Evolutionary conservation across 2,329 filamentous ascomycete genomes (phyloP).

Genomic region (Xylariaceae sp.): DNA sequence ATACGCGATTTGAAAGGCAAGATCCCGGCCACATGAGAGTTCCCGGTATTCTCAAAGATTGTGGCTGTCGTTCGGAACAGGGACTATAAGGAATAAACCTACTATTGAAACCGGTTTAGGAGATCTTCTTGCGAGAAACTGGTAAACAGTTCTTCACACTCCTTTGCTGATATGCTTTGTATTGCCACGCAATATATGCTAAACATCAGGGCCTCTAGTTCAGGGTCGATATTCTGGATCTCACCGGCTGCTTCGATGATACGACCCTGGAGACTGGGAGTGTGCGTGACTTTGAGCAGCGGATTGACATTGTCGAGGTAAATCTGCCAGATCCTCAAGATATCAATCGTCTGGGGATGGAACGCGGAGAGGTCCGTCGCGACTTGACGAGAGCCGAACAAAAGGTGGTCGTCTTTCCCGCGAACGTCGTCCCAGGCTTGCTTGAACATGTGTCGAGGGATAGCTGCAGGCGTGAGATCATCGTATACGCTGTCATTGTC

Average conservation of each 20-base stretch:
- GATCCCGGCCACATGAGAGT: too few relatives aligned
- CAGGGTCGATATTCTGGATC: slow-evolving; percentile 31
- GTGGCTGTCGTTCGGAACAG: too few relatives aligned
- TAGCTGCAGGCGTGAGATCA: slow-evolving; percentile 28
- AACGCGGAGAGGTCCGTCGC: slow-evolving; percentile 41
- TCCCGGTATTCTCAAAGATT: too few relatives aligned
- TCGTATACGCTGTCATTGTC: slow-evolving; percentile 23
- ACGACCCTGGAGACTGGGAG: slow-evolving; percentile 46
- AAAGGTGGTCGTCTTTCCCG: slow-evolving; percentile 40
- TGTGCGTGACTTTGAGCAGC: slow-evolving; percentile 54
- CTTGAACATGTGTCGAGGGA: slow-evolving; percentile 33
- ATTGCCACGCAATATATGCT: slow-evolving; percentile 43
- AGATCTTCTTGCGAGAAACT: slow-evolving; percentile 36
- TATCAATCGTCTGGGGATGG: slow-evolving; percentile 43
- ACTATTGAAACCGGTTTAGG: slow-evolving; percentile 37
- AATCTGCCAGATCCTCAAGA: slow-evolving; percentile 51
- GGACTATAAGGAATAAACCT: too few relatives aligned
- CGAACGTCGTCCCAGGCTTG: slow-evolving; percentile 41
- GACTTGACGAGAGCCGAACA: slow-evolving; percentile 44
- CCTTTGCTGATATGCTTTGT: slow-evolving; percentile 36
- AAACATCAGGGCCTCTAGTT: slow-evolving; percentile 54
- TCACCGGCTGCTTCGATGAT: slow-evolving; percentile 47
- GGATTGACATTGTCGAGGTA: slow-evolving; percentile 57
- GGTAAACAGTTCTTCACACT: slow-evolving; percentile 40
- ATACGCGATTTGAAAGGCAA: too few relatives aligned